Evolutionary conservation across 1,139 yeast species (phyloP).

Genomic region (Suhomyces bokatorum): DNA sequence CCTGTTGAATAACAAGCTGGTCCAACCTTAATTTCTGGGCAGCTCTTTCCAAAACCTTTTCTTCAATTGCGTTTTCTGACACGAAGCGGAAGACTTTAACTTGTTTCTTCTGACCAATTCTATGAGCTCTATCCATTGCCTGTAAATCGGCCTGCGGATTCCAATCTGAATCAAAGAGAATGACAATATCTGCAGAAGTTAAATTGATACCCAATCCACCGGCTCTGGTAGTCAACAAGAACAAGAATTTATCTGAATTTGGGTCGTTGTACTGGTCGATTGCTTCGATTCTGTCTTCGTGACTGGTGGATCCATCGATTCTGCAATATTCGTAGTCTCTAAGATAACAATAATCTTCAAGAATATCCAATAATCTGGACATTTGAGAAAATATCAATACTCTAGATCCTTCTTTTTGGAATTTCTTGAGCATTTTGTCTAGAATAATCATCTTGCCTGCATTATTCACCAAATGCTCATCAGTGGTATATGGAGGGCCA

Average conservation of each 20-base stretch:
- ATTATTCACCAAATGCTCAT: conserved; percentile 73
- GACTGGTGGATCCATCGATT: conserved; percentile 82
- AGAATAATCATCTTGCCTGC: conserved; percentile 72
- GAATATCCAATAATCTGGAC: conserved; percentile 76
- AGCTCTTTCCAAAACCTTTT: conserved; percentile 76
- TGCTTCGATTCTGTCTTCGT: conserved; percentile 70
- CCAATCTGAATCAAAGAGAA: conserved; percentile 80
- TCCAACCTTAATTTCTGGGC: conserved; percentile 77
- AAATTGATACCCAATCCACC: conserved; percentile 84
- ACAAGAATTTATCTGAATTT: conserved; percentile 65
- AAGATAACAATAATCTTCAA: conserved; percentile 75
- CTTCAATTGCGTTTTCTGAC: conserved; percentile 80
- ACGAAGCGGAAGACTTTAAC: conserved; percentile 75
- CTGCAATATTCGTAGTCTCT: conserved; percentile 70
- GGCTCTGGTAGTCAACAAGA: conserved; percentile 75
- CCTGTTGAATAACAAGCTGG: conserved; percentile 95
- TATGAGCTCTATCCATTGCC: conserved; percentile 87
- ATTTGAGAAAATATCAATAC: conserved; percentile 79
- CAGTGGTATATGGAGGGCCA: conserved; percentile 83
- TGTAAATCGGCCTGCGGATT: conserved; percentile 86
- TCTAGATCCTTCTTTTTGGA: conserved; percentile 67
- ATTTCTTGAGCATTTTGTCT: conserved; percentile 63
- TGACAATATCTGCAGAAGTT: conserved; percentile 74
- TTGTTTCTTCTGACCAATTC: conserved; percentile 84
- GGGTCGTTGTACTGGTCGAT: conserved; percentile 78